Conservation (phyloP, 441 rosid species). For the Erodium texanum region DNA sequence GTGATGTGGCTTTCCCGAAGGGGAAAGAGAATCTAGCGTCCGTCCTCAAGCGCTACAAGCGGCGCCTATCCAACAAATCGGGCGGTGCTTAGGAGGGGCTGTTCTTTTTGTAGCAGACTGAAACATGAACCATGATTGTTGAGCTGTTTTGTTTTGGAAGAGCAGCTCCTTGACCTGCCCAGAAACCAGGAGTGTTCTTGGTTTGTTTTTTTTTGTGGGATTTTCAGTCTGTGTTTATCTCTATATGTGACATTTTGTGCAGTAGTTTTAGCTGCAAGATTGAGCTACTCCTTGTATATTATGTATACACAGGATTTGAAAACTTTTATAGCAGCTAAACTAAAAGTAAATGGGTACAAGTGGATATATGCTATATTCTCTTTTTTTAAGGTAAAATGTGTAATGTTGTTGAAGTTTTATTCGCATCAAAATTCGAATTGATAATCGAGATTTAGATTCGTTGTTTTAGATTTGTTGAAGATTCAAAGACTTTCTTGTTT, state of each 20-base stretch:
- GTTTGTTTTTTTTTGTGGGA: slow-evolving; percentile 8
- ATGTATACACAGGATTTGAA: slow-evolving; percentile 15
- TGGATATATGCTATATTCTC: too few species aligned
- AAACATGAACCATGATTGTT: too few species aligned
- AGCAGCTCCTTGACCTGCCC: slow-evolving; percentile 17
- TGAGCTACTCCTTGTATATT: slow-evolving; percentile 22
- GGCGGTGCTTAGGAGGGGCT: slow-evolving; percentile 32
- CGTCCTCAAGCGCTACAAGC: slow-evolving; percentile 89
- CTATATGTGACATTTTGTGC: slow-evolving; percentile 6
- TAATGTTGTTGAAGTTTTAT: too few species aligned
- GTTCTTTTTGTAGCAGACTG: too few species aligned
- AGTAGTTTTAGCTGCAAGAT: slow-evolving; percentile 38
- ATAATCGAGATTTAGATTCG: too few species aligned
- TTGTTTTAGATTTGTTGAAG: too few species aligned
- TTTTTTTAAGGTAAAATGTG: too few species aligned
- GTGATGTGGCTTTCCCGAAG: slow-evolving; percentile 88
- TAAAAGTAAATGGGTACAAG: too few species aligned
- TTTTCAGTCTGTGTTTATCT: background rate
- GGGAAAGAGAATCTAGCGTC: slow-evolving; percentile 93
- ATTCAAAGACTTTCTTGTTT: too few species aligned
- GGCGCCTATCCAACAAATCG: slow-evolving; percentile 57
- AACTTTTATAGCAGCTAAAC: too few species aligned
- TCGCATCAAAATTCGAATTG: too few species aligned
- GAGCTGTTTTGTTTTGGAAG: slow-evolving; percentile 15
- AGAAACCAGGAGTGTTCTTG: slow-evolving; percentile 19